phyloP scores from a whole-genome alignment of 2,329 filamentous ascomycete genomes.

The Fusarium sp. region DNA sequence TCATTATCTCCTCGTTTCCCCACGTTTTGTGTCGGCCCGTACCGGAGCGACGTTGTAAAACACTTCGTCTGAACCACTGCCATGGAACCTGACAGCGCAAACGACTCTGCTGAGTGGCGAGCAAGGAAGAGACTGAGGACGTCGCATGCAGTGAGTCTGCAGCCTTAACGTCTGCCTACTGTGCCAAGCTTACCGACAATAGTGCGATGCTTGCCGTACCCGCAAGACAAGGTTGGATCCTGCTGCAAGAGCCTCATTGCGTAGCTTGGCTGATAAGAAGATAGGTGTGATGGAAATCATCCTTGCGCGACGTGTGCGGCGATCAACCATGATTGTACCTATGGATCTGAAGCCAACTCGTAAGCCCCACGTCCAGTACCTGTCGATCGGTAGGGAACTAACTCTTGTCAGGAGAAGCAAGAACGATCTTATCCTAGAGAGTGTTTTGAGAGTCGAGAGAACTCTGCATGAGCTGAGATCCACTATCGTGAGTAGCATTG shows the following conservation, averaged over 20 bases:
- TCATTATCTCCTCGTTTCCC: conserved; percentile 38
- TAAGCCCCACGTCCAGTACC: conserved; percentile 44
- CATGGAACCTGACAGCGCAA: conserved; percentile 45
- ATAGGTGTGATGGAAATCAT: conserved; percentile 62
- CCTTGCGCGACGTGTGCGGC: conserved; percentile 59
- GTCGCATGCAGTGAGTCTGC: conserved; percentile 57
- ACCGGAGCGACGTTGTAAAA: conserved; percentile 47
- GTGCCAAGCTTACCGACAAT: neutral
- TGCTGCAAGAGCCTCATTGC: neutral
- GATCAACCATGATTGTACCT: conserved; percentile 57
- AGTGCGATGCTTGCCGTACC: conserved; percentile 63
- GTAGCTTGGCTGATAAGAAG: conserved; percentile 17
- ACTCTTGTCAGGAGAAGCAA: conserved; percentile 58
- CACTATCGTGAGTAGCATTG: conserved; percentile 53
- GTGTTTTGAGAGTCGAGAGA: conserved; percentile 62
- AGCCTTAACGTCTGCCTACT: neutral
- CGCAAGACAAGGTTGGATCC: conserved; percentile 61
- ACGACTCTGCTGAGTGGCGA: conserved; percentile 49
- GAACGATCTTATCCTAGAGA: conserved; percentile 65
- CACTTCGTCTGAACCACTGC: conserved; percentile 20
- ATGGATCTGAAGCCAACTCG: conserved; percentile 60
- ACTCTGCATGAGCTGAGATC: conserved; percentile 61
- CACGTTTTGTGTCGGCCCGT: conserved; percentile 51
- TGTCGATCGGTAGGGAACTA: neutral
- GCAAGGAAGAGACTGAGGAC: conserved; percentile 58